Evolutionary conservation across 2,329 filamentous ascomycete species (phyloP).

Genomic region (Penicillium sp.): DNA sequence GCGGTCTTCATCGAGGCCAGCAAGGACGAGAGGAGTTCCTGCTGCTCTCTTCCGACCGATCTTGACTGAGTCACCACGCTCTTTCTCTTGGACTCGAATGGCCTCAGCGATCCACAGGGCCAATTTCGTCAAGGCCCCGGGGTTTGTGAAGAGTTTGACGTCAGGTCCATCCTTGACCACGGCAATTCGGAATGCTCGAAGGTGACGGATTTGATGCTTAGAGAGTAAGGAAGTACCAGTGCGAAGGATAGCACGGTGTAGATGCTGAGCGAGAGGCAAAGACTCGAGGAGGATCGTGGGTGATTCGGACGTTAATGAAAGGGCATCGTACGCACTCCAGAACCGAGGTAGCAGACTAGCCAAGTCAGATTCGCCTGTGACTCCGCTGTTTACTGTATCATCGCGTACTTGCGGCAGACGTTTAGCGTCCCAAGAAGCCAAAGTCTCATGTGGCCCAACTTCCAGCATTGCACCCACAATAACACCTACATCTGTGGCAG

Average conservation of each 20-base stretch:
- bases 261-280: constrained; percentile 78
- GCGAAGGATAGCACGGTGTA: constrained; percentile 88
- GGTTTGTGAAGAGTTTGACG: constrained; percentile 85
- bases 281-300: constrained; percentile 64
- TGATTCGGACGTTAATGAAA: constrained; percentile 47
- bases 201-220: constrained; percentile 89
- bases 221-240: constrained; percentile 88
- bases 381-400: constrained; percentile 17
- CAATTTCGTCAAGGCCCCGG: constrained; percentile 87
- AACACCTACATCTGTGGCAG: constrained; percentile 90
- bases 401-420: constrained; percentile 24
- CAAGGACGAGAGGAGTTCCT: constrained; percentile 84
- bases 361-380: constrained; percentile 26
- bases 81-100: constrained; percentile 81
- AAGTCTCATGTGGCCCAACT: constrained; percentile 59
- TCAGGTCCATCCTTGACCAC: constrained; percentile 95
- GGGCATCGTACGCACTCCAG: constrained; percentile 59
- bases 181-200: constrained; percentile 90
- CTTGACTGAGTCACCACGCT: constrained; percentile 67
- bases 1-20: constrained; percentile 79
- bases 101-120: constrained; percentile 94
- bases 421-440: constrained; percentile 34
- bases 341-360: constrained; percentile 48
- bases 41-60: constrained; percentile 39
- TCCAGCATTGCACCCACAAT: constrained; percentile 89